Evolutionary conservation across 257 asterid species (phyloP).

Genomic region (Cinchona pubescens): DNA sequence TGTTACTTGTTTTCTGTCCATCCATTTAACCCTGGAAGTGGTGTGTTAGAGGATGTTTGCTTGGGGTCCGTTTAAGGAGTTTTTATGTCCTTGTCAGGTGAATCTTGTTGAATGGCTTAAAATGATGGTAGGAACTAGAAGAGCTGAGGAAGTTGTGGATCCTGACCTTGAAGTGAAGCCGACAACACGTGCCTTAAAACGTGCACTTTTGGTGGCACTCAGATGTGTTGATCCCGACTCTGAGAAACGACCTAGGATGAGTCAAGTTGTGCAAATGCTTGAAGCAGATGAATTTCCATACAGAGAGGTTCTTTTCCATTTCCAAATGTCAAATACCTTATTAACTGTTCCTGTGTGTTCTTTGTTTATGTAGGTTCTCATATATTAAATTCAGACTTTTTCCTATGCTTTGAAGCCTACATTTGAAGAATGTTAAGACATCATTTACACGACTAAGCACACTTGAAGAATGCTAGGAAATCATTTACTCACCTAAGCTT

Average conservation of each 20-base stretch:
- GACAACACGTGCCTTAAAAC: slow-evolving; percentile 68
- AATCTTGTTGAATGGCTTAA: slow-evolving; percentile 99
- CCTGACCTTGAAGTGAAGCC: slow-evolving; percentile 70
- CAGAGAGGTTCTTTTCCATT: slow-evolving; percentile 54
- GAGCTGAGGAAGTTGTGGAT: slow-evolving; percentile 94
- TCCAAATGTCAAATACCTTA: not conserved
- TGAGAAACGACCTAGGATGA: slow-evolving; percentile 89
- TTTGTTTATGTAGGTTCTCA: not conserved
- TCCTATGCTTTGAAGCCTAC: not conserved
- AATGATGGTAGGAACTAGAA: slow-evolving; percentile 87
- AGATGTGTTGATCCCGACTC: slow-evolving; percentile 95
- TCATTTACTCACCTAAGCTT: not conserved
- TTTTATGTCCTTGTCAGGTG: slow-evolving; percentile 47
- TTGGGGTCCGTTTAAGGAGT: not conserved
- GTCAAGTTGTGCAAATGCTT: slow-evolving; percentile 84
- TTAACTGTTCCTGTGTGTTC: not conserved
- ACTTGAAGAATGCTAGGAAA: not conserved
- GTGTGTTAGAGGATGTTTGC: not conserved
- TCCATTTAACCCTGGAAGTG: not conserved
- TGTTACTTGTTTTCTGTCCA: not conserved
- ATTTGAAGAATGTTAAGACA: not conserved
- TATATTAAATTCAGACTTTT: not conserved
- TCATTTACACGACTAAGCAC: not conserved
- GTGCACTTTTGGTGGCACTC: slow-evolving; percentile 84
- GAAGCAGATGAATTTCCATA: slow-evolving; percentile 78